Evolutionary conservation across 305 asterid species (phyloP), one percentile per base, ranked within the genome.

Genomic region (Plantago rigida): DNA sequence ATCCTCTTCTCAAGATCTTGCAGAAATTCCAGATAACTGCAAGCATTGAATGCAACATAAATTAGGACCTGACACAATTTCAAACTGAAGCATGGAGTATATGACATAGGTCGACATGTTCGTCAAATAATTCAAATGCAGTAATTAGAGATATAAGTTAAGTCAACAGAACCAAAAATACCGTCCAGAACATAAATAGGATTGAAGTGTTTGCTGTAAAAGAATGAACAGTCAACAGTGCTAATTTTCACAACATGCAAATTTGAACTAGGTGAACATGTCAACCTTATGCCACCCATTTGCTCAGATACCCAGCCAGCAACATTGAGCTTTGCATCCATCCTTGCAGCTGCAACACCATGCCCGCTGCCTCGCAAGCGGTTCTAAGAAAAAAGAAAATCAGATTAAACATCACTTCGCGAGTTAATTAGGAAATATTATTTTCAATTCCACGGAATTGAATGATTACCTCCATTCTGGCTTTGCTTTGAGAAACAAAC

Each of bases 361-460:
- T 93, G 99, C 6, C 99, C 99, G 55, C 99, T 85, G 83, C 97
- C 97, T 76, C 97, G 85, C 67, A 93, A 66, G 47, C 95, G 99
- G 71, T 93, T 89, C 99, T 93, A 79, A 48, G 71, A 17, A 42
- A 44, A 72, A 57, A 56, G 41, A 19, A 42, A 53, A 67, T 60
- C 17, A 55, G 69, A 55, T 67, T 55, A 36, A 36, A 69, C 47
- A 63, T 60, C 69, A 68, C 22, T 67, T 56, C 47, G 26, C 26
- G 1, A 4, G 63, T 42, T 48, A 12, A 44, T 39, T 3, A 24
- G 17, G 14, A 19, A 36, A 54, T 36, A 22, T 26, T 41, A 53
- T 4, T 58, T 24, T 42, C 51, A 46, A n/a, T 56, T 59, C 56
- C 34, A 39, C 65, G 56, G 60, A 44, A 68, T 54, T 56, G 13